Evolutionary conservation across 2,329 filamentous ascomycete genomes (phyloP).

Genomic region (Teratosphaeria viscida): DNA sequence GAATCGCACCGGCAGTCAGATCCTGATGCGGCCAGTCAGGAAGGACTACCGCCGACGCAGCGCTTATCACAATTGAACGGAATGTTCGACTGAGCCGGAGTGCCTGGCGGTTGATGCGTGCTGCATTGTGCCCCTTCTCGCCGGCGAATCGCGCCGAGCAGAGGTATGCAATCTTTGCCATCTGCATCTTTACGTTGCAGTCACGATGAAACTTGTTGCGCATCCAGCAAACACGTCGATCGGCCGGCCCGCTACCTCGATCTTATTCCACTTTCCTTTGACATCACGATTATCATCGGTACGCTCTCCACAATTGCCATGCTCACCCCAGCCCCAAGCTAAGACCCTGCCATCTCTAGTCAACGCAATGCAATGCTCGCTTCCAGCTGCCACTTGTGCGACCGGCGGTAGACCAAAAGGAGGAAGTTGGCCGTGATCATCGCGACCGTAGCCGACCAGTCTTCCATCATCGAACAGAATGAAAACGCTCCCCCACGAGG

Average conservation of each 20-base stretch:
- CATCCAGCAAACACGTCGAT: conserved; percentile 68
- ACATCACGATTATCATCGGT: conserved; percentile 54
- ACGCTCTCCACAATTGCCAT: conserved; percentile 81
- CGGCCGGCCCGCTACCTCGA: conserved; percentile 41
- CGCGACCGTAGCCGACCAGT: conserved; percentile 66
- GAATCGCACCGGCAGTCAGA: conserved; percentile 4
- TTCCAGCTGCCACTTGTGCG: conserved; percentile 64
- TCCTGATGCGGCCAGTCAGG: conserved; percentile 9
- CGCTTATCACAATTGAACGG: conserved; percentile 54
- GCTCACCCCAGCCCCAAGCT: conserved; percentile 94
- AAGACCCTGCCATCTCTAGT: conserved; percentile 55
- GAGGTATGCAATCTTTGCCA: not conserved
- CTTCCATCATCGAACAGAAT: conserved; percentile 52
- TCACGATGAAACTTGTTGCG: conserved; percentile 73
- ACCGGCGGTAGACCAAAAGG: conserved; percentile 51
- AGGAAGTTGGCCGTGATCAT: conserved; percentile 74
- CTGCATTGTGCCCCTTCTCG: not conserved
- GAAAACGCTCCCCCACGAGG: conserved; percentile 76
- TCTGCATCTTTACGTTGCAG: conserved; percentile 18
- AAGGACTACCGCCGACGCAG: conserved; percentile 59
- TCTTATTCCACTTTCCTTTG: conserved; percentile 56
- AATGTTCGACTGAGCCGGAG: conserved; percentile 26
- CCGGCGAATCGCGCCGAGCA: not conserved
- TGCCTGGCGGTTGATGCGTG: not conserved
- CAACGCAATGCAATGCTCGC: conserved; percentile 76